Percentiles rank a stretch among this genome's conserved stretches.
phyloP scores from a whole-genome alignment of 768 basidiomycete species.

The Tephrocybe sp. region DNA sequence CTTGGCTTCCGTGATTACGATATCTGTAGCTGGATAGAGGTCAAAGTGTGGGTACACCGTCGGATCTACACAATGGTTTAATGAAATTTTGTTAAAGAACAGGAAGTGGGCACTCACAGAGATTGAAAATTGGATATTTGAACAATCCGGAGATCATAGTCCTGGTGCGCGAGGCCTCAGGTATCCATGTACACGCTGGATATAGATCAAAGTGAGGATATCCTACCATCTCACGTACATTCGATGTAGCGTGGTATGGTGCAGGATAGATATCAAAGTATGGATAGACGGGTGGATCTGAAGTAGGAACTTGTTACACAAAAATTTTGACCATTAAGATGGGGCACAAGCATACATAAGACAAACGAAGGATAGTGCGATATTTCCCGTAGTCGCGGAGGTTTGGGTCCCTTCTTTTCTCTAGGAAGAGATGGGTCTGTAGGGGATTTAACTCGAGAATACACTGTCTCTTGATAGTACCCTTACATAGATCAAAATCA shows the following conservation, averaged over 20 bases:
- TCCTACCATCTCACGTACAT: neutral
- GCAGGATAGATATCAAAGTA: constrained; percentile 18
- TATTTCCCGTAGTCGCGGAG: constrained; percentile 1
- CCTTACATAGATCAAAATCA: constrained; percentile 9
- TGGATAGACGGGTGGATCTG: constrained; percentile 19
- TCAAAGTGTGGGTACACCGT: constrained; percentile 40
- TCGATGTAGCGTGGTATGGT: neutral
- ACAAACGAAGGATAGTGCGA: constrained; percentile 16
- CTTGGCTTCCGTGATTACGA: neutral
- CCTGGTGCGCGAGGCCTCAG: neutral
- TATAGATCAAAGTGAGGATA: neutral
- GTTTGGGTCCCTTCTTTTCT: neutral
- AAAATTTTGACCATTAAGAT: neutral
- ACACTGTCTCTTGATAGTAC: no score
- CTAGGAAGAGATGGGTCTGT: no score
- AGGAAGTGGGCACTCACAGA: constrained; percentile 2
- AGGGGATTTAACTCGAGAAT: neutral
- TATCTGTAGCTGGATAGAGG: constrained; percentile 32
- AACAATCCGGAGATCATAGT: neutral
- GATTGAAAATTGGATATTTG: constrained; percentile 11
- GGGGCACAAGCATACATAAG: constrained; percentile 16
- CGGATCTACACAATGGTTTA: constrained; percentile 17
- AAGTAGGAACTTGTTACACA: neutral
- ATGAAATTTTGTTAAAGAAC: neutral
- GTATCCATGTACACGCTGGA: neutral